phyloP scores from a whole-genome alignment of 1,284 basidiomycete species.

The Apiotrichum sp. region DNA sequence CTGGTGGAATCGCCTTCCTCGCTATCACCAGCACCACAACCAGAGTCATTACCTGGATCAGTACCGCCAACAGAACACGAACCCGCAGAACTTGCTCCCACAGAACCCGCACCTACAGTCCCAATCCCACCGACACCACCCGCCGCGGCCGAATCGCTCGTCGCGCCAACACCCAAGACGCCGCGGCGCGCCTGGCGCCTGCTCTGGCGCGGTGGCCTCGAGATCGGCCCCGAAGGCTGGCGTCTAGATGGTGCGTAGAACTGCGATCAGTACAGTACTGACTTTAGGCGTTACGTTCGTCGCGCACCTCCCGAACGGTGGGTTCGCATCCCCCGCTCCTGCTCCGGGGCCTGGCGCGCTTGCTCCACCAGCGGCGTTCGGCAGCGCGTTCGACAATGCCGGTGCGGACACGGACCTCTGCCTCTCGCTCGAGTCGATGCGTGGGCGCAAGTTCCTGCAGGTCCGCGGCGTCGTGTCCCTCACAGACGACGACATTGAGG shows the following conservation, averaged over 20 bases:
- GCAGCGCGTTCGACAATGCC: too few relatives aligned
- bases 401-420: conserved; percentile 40
- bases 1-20: too few relatives aligned
- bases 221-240: conserved; percentile 43
- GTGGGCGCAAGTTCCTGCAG: conserved; percentile 42
- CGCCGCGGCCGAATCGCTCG: background rate
- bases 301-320: conserved; percentile 24
- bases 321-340: background rate
- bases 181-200: conserved; percentile 31
- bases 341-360: conserved; percentile 9
- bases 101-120: too few relatives aligned
- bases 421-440: conserved; percentile 45
- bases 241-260: conserved; percentile 36
- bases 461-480: conserved; percentile 34
- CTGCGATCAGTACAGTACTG: background rate
- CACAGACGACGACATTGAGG: conserved; percentile 31
- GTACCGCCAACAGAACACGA: too few relatives aligned
- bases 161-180: background rate
- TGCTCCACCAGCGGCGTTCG: conserved; percentile 5
- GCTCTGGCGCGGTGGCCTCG: conserved; percentile 45
- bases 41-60: too few relatives aligned
- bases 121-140: background rate
- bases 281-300: conserved; percentile 40
- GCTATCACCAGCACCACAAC: too few relatives aligned
- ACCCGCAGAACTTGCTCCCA: too few relatives aligned